These are phyloP conservation scores for Leucocoprinus leucothites DNA, from an alignment of 768 basidiomycete genomes.

Conservation along the genomic window DNA sequence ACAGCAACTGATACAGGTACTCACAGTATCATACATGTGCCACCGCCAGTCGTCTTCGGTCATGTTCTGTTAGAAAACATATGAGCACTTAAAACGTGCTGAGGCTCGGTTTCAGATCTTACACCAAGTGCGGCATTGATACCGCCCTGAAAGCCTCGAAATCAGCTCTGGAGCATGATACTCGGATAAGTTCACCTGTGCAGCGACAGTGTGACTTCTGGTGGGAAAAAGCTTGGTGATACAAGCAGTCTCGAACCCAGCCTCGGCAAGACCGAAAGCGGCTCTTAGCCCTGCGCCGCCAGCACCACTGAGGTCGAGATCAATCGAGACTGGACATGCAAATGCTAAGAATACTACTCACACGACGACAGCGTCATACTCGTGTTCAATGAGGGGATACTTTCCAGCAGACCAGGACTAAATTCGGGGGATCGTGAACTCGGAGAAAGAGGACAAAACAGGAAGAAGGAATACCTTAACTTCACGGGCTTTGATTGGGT, in stretches of 20 bases:
- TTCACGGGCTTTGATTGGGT: conserved; percentile 77
- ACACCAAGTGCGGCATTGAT: conserved; percentile 97
- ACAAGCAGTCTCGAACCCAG: conserved; percentile 98
- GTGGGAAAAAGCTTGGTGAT: conserved; percentile 99
- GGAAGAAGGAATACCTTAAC: conserved; percentile 53
- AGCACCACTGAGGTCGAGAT: conserved; percentile 65
- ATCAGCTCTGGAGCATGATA: conserved; percentile 1
- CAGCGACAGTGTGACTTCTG: conserved; percentile 97
- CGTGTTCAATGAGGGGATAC: conserved; percentile 97
- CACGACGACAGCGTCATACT: conserved; percentile 99
- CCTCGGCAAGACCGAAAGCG: conserved; percentile 97
- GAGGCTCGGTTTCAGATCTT: conserved; percentile 25
- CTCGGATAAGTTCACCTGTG: conserved; percentile 61
- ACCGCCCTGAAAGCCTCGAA: conserved; percentile 64
- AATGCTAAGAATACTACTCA: conserved; percentile 43
- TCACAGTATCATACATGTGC: conserved; percentile 96
- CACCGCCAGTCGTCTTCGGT: conserved; percentile 99
- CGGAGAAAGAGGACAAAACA: too few species aligned
- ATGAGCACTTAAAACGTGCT: neutral
- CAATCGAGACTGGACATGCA: conserved; percentile 9
- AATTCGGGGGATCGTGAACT: conserved; percentile 16
- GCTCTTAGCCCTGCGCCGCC: conserved; percentile 98
- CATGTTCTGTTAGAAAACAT: conserved; percentile 68
- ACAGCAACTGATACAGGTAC: conserved; percentile 22
- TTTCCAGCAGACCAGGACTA: conserved; percentile 81